Base-by-base conservation (phyloP, 2,329 filamentous ascomycete species). In the Alternaria triticimaculans region DNA sequence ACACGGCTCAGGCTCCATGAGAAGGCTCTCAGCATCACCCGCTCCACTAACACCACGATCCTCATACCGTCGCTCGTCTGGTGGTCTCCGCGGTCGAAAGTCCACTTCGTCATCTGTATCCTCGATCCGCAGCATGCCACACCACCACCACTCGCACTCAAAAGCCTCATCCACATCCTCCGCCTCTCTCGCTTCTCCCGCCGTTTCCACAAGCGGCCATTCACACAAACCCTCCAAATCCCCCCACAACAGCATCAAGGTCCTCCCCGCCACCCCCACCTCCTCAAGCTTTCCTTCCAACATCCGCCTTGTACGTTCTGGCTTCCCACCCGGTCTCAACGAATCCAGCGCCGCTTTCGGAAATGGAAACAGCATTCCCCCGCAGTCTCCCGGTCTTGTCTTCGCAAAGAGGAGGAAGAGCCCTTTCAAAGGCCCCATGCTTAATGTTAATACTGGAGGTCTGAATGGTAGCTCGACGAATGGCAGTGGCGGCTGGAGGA, bases 31-130 rank as follows among this genome's bases (percentile, higher is more conserved):
- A 0, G 82, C 96, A 10, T 97, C 93, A 0, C 96, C 96, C 0
- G 91, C 90, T 3, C 95, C 96, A 0, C 80, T 97, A 44, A 98
- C 96, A 1, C 95, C 96, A 4, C 91, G 94, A 43, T 94, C 93
- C 6, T 92, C 92, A 1, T 91, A 96, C 73, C 89, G 96, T 11
- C 91, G 94, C 37, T 89, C 93, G 3, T 97, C 93, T 6, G 88
- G 87, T 46, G 94, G 95, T 28, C 86, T 98, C 48, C 89, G 94
- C 26, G 95, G 96, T 41, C 89, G 96, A 64, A 98, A 98, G 79
- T 98, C 95, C 1, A 99, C 96, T 0, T 97, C 94, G 0, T 97
- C 94, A 0, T 98, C 94, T 0, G 90, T 99, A 15, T 97, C 94
- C 1, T 97, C 94, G 0, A 90, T 99, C 61, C 90, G 96, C 62